Evolutionary conservation across 2,329 filamentous ascomycete species (phyloP).

Genomic region (Trichoderma guizhouense): DNA sequence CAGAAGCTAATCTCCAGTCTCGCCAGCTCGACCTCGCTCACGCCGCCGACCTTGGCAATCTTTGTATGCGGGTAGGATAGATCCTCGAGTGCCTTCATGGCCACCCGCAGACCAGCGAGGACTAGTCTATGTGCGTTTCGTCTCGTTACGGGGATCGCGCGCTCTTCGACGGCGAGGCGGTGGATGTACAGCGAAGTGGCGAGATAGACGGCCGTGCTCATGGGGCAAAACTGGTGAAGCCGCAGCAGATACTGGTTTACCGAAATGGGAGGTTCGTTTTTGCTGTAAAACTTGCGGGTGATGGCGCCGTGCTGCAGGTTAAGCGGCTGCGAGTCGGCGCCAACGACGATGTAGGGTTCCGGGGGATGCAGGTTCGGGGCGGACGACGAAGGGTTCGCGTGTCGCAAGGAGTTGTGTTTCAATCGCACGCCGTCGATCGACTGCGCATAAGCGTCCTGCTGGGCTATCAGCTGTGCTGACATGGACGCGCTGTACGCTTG

Average conservation of each 20-base stretch:
- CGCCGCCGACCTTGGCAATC: constrained; percentile 83
- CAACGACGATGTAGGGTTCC: constrained; percentile 57
- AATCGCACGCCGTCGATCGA: constrained; percentile 56
- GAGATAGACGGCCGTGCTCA: constrained; percentile 90
- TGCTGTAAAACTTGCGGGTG: constrained; percentile 90
- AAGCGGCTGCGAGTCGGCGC: constrained; percentile 68
- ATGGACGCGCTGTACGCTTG: constrained; percentile 29
- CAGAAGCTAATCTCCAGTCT: constrained; percentile 86
- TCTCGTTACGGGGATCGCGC: constrained; percentile 73
- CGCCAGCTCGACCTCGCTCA: constrained; percentile 76
- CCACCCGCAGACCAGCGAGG: constrained; percentile 78
- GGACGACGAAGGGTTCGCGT: constrained; percentile 19
- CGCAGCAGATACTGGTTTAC: constrained; percentile 82
- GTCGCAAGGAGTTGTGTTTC: constrained; percentile 32
- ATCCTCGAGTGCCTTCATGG: constrained; percentile 95
- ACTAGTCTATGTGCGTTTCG: constrained; percentile 84
- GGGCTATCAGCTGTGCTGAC: constrained; percentile 27
- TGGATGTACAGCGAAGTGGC: constrained; percentile 86
- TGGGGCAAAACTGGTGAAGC: constrained; percentile 86
- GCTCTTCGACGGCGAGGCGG: constrained; percentile 72
- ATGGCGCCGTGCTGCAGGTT: constrained; percentile 80
- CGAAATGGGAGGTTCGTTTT: constrained; percentile 76
- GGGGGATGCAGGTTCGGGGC: constrained; percentile 30
- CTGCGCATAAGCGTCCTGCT: constrained; percentile 22
- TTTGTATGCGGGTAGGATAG: constrained; percentile 80